These are phyloP conservation scores for Helenozyma rhizophorensis DNA, from an alignment of 805 yeast species.

Conservation along the genomic window DNA sequence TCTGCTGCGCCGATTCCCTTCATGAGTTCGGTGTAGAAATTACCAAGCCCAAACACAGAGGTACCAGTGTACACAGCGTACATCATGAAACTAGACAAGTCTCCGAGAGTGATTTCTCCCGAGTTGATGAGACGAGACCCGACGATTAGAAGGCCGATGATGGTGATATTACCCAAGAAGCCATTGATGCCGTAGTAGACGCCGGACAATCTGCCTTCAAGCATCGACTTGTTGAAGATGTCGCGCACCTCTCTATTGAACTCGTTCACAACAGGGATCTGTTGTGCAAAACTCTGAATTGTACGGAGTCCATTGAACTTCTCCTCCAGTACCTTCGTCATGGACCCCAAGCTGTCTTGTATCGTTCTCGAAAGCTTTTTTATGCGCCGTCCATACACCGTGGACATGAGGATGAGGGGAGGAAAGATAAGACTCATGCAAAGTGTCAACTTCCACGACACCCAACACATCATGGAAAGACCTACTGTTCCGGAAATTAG, in stretches of 20 bases:
- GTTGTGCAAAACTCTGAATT: conserved; percentile 89
- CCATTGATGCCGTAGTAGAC: conserved; percentile 75
- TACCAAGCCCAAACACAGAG: conserved; percentile 87
- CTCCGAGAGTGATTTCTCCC: conserved; percentile 82
- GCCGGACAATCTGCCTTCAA: conserved; percentile 78
- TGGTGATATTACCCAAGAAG: conserved; percentile 74
- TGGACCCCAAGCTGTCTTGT: conserved; percentile 78
- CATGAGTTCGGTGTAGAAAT: conserved; percentile 91
- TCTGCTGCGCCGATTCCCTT: conserved; percentile 97
- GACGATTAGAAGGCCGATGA: conserved; percentile 69
- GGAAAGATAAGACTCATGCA: conserved; percentile 81
- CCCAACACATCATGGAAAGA: conserved; percentile 84
- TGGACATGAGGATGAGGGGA: conserved; percentile 73
- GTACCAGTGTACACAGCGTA: conserved; percentile 91
- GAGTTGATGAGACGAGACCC: conserved; percentile 79
- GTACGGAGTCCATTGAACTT: conserved; percentile 81
- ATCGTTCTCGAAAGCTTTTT: conserved; percentile 68
- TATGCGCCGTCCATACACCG: conserved; percentile 76
- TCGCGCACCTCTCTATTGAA: conserved; percentile 68
- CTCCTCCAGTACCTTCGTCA: conserved; percentile 90
- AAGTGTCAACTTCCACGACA: conserved; percentile 76
- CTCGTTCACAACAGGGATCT: conserved; percentile 66
- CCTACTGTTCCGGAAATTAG: conserved; percentile 82
- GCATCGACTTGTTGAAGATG: conserved; percentile 63
- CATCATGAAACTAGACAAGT: conserved; percentile 88